A percentile compares a stretch with the other conserved stretches of the same genome.
Conservation (phyloP, 2,329 filamentous ascomycete species). For the Rutstroemia sp. region DNA sequence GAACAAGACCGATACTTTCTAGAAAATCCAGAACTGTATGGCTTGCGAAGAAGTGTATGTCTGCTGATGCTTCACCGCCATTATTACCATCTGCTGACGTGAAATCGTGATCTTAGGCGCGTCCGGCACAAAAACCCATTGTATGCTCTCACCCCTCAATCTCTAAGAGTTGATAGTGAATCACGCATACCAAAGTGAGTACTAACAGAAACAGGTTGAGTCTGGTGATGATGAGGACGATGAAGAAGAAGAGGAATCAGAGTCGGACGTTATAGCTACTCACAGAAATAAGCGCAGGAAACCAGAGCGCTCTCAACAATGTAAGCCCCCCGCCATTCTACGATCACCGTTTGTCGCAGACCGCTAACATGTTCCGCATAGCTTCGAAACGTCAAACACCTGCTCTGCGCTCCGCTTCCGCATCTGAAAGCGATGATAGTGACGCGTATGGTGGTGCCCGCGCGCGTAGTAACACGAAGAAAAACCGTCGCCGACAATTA, state of each 20-base stretch:
- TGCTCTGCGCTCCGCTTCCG: slow-evolving; percentile 46
- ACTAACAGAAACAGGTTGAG: slow-evolving; percentile 40
- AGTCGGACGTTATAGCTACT: slow-evolving; percentile 62
- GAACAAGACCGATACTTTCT: slow-evolving; percentile 72
- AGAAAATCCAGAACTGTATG: slow-evolving; percentile 91
- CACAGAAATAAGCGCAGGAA: slow-evolving; percentile 58
- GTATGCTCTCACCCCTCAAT: slow-evolving; percentile 34
- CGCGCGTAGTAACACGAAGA: slow-evolving; percentile 62
- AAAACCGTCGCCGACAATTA: slow-evolving; percentile 67
- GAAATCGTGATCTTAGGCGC: slow-evolving; percentile 34
- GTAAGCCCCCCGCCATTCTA: slow-evolving; percentile 38
- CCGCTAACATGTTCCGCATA: slow-evolving; percentile 27
- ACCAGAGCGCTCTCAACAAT: slow-evolving; percentile 53
- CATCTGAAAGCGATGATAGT: slow-evolving; percentile 62
- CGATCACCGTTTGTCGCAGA: slow-evolving; percentile 14
- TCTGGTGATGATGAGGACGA: slow-evolving; percentile 37
- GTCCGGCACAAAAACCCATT: slow-evolving; percentile 49
- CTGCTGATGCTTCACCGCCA: neutral
- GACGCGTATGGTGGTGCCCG: slow-evolving; percentile 73
- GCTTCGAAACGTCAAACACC: slow-evolving; percentile 56
- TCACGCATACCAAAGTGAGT: slow-evolving; percentile 9
- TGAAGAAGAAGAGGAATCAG: slow-evolving; percentile 49
- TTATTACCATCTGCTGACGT: slow-evolving; percentile 14
- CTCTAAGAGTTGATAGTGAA: neutral
- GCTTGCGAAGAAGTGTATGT: slow-evolving; percentile 83